A percentile compares a stretch with the other conserved stretches of the same genome.
Conservation (phyloP, 805 yeast genomes). For the Saturnispora besseyi region DNA sequence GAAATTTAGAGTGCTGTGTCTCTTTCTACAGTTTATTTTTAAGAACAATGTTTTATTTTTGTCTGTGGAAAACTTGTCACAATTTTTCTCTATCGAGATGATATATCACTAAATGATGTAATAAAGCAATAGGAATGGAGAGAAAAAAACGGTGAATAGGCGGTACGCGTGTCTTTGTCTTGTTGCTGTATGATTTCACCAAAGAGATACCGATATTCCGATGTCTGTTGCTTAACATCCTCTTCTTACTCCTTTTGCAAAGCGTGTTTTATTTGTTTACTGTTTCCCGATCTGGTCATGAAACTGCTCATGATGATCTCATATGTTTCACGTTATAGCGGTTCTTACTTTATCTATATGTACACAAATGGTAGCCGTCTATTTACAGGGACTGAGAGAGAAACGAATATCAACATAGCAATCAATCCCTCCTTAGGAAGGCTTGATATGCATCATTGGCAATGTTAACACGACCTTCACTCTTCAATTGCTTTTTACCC, state of each 20-base stretch:
- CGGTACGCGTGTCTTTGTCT: no score
- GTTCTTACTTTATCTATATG: background rate
- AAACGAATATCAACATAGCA: no score
- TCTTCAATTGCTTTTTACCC: conserved; percentile 80
- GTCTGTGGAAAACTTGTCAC: background rate
- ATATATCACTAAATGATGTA: background rate
- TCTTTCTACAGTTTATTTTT: background rate
- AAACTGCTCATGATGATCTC: background rate
- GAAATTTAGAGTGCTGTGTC: no score
- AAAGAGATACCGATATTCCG: background rate
- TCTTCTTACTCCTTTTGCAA: background rate
- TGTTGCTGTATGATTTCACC: no score
- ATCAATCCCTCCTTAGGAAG: conserved; percentile 42
- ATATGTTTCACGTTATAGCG: no score
- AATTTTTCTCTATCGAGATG: background rate
- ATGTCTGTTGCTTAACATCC: background rate
- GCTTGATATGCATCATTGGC: conserved; percentile 86
- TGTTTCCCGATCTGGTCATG: background rate
- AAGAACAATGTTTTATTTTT: background rate
- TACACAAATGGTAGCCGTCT: background rate
- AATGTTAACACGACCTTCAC: conserved; percentile 68
- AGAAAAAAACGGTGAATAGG: no score
- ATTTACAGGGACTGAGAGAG: background rate
- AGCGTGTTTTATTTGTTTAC: background rate
- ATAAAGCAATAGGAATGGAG: no score